Evolutionary conservation across 345 rosid genomes (phyloP).

Genomic region (Gossypium turneri): DNA sequence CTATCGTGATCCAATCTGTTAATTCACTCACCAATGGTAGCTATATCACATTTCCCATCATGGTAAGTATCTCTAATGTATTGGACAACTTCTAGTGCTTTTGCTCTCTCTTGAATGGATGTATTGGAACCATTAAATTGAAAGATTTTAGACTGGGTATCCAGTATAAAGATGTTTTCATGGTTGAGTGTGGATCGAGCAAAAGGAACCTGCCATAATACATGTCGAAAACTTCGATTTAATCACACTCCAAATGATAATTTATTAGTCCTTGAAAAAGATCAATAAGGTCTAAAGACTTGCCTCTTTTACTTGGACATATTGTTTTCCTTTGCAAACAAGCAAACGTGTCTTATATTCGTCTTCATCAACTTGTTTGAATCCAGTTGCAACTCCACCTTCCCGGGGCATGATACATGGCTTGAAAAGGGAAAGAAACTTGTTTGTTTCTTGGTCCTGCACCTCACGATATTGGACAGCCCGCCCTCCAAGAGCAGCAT

Average conservation of each 20-base stretch:
- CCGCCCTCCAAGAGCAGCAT: constrained; percentile 99
- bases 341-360: constrained; percentile 77
- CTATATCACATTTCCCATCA: constrained; percentile 91
- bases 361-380: constrained; percentile 69
- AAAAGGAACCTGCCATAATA: constrained; percentile 71
- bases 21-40: constrained; percentile 77
- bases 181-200: constrained; percentile 93
- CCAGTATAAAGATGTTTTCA: constrained; percentile 92
- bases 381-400: constrained; percentile 91
- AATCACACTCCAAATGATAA: neutral
- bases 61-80: constrained; percentile 93
- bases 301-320: constrained; percentile 92
- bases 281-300: constrained; percentile 26
- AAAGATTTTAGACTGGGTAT: constrained; percentile 84
- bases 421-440: constrained; percentile 89
- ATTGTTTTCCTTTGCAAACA: constrained; percentile 93
- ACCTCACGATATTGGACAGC: constrained; percentile 98
- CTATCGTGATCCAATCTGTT: constrained; percentile 14
- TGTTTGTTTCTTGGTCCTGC: constrained; percentile 94
- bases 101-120: constrained; percentile 97
- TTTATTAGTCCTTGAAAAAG: neutral
- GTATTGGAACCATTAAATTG: constrained; percentile 96
- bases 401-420: constrained; percentile 96
- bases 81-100: constrained; percentile 97
- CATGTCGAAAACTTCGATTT: constrained; percentile 6